Evolutionary conservation across 768 basidiomycete species (phyloP).

Genomic region (Hemileccinum impolitum): DNA sequence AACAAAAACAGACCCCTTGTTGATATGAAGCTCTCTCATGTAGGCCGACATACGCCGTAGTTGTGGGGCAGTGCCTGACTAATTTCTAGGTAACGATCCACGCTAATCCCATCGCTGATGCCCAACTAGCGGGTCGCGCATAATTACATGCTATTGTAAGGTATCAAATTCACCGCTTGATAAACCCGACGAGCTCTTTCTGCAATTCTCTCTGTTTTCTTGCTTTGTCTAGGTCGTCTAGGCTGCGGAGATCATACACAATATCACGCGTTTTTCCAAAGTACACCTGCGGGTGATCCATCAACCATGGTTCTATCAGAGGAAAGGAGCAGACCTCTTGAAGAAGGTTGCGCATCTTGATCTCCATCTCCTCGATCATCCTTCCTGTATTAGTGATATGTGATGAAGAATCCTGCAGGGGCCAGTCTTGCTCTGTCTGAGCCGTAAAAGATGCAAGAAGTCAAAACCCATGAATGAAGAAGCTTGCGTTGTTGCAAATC

Average conservation of each 20-base stretch:
- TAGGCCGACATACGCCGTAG: slow-evolving; percentile 36
- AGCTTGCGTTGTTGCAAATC: slow-evolving; percentile 26
- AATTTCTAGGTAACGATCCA: slow-evolving; percentile 74
- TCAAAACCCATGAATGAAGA: slow-evolving; percentile 8
- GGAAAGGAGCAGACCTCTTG: slow-evolving; percentile 58
- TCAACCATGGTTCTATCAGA: slow-evolving; percentile 10
- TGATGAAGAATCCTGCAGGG: slow-evolving; percentile 72
- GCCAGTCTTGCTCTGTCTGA: slow-evolving; percentile 84
- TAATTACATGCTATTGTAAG: slow-evolving; percentile 11
- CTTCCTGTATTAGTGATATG: slow-evolving; percentile 93
- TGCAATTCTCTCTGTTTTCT: slow-evolving; percentile 81
- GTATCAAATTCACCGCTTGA: slow-evolving; percentile 54
- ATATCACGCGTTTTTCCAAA: slow-evolving; percentile 97
- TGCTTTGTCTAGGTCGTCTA: slow-evolving; percentile 81
- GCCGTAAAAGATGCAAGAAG: slow-evolving; percentile 6
- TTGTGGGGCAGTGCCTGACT: slow-evolving; percentile 1
- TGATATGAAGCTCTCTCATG: slow-evolving; percentile 81
- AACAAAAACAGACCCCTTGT: slow-evolving; percentile 83
- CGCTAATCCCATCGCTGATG: slow-evolving; percentile 93
- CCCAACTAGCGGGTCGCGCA: slow-evolving; percentile 31
- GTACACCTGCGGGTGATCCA: slow-evolving; percentile 58
- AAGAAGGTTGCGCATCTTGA: slow-evolving; percentile 95
- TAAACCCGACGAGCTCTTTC: slow-evolving; percentile 85
- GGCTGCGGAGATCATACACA: slow-evolving; percentile 84
- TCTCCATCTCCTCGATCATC: slow-evolving; percentile 99